Conservation (phyloP, 1,139 yeast species). For the Taphrina flavorubra region DNA sequence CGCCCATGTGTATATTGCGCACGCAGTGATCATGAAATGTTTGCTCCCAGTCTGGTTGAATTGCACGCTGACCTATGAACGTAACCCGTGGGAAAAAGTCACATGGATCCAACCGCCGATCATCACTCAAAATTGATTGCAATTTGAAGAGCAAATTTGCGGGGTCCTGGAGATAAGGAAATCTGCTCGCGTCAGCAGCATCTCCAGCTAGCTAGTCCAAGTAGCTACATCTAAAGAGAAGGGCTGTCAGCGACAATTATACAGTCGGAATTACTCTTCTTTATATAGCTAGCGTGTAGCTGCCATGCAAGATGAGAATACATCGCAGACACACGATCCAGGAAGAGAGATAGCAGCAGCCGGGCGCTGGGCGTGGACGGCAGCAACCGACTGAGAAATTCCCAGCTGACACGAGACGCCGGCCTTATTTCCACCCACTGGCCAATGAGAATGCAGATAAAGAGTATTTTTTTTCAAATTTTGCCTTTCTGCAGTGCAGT, state of each 20-base stretch:
- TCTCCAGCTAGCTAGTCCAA: too few relatives aligned
- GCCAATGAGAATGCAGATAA: conserved; percentile 13
- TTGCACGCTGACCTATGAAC: too few relatives aligned
- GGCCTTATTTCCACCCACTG: neutral
- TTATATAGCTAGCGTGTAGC: too few relatives aligned
- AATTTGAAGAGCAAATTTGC: neutral
- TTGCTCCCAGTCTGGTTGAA: too few relatives aligned
- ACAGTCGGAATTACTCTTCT: too few relatives aligned
- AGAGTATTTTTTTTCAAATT: conserved; percentile 14
- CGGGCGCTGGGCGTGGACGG: neutral
- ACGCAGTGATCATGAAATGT: too few relatives aligned
- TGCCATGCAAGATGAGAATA: too few relatives aligned
- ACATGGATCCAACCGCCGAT: neutral
- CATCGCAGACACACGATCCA: too few relatives aligned
- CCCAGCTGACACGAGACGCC: conserved; percentile 14
- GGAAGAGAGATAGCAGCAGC: too few relatives aligned
- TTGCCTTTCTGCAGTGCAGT: neutral
- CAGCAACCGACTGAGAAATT: conserved; percentile 6
- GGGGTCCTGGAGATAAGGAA: conserved; percentile 11
- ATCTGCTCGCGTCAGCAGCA: conserved; percentile 22
- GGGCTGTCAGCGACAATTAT: too few relatives aligned
- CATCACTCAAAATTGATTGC: neutral
- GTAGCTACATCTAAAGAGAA: too few relatives aligned
- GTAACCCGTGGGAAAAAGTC: neutral
- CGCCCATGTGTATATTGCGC: too few relatives aligned